Conservation (phyloP, 1,139 yeast genomes). For the Protomyces pachydermus region DNA sequence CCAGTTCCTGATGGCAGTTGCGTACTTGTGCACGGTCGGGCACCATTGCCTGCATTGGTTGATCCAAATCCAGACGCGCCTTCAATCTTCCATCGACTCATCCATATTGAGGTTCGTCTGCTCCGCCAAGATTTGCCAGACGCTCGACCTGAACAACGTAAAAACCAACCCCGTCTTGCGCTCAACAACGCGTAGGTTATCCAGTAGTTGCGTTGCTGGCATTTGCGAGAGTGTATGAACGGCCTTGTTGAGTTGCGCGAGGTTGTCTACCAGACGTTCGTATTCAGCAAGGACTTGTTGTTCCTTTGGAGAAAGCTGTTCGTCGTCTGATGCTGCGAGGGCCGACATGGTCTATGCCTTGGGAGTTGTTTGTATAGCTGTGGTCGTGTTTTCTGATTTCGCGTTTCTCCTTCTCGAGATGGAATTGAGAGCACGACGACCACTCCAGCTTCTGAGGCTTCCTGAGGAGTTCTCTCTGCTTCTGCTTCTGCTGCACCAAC, state of each 20-base stretch:
- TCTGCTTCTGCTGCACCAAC: too few species aligned
- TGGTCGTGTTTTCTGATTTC: too few species aligned
- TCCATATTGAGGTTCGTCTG: not conserved
- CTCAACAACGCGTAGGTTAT: slow-evolving; percentile 50
- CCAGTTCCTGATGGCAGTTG: too few species aligned
- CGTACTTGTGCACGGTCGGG: too few species aligned
- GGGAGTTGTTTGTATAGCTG: not conserved
- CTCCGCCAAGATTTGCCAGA: slow-evolving; percentile 37
- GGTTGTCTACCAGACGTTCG: slow-evolving; percentile 30
- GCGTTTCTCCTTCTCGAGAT: too few species aligned
- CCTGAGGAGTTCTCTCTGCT: too few species aligned
- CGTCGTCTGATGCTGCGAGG: not conserved
- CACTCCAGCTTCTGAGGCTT: too few species aligned
- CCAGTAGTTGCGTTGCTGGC: slow-evolving; percentile 44
- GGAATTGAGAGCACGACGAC: too few species aligned
- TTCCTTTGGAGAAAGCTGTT: slow-evolving; percentile 14
- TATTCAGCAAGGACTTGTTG: slow-evolving; percentile 20
- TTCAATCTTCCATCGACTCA: not conserved
- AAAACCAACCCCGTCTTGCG: slow-evolving; percentile 55
- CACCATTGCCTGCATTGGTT: too few species aligned
- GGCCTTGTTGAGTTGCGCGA: slow-evolving; percentile 29
- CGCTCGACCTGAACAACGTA: slow-evolving; percentile 57
- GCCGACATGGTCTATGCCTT: too few species aligned
- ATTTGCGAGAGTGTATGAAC: slow-evolving; percentile 33
- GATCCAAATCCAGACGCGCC: not conserved